These are phyloP conservation scores for Aspergillus asperescens DNA, from an alignment of 495 filamentous ascomycete genomes.

Conservation along the genomic window DNA sequence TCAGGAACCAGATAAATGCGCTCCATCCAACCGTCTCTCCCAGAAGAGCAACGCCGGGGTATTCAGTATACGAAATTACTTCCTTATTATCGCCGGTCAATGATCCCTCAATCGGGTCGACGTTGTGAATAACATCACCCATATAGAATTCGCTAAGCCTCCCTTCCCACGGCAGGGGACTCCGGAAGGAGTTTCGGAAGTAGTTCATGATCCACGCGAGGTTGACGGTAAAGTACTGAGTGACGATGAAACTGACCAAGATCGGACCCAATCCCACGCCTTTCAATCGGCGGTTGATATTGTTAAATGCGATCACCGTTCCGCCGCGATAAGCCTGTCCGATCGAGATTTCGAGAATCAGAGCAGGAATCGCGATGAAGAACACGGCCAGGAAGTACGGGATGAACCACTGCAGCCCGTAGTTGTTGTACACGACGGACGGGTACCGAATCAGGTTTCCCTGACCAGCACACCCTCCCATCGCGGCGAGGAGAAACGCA, in stretches of 20 bases:
- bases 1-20: conserved; percentile 36
- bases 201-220: conserved; percentile 43
- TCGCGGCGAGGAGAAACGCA: conserved; percentile 24
- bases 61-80: conserved; percentile 21
- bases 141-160: conserved; percentile 35
- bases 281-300: conserved; percentile 31
- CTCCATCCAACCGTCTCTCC: conserved; percentile 39
- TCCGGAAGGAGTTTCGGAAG: conserved; percentile 36
- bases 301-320: conserved; percentile 36
- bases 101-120: conserved; percentile 24
- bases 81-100: conserved; percentile 16
- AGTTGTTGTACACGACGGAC: conserved; percentile 26
- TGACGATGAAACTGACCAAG: conserved; percentile 34
- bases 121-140: conserved; percentile 25
- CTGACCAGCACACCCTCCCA: conserved; percentile 26
- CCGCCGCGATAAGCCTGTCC: conserved; percentile 40
- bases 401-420: conserved; percentile 30
- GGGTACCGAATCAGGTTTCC: conserved; percentile 26
- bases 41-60: conserved; percentile 19
- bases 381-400: conserved; percentile 31
- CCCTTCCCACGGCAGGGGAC: conserved; percentile 34
- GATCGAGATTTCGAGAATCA: conserved; percentile 40
- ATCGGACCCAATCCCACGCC: conserved; percentile 33
- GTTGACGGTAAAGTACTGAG: conserved; percentile 34
- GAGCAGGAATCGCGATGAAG: conserved; percentile 40